Evolutionary conservation across 768 basidiomycete genomes (phyloP).

Genomic region (Clitopilus hobsonii): DNA sequence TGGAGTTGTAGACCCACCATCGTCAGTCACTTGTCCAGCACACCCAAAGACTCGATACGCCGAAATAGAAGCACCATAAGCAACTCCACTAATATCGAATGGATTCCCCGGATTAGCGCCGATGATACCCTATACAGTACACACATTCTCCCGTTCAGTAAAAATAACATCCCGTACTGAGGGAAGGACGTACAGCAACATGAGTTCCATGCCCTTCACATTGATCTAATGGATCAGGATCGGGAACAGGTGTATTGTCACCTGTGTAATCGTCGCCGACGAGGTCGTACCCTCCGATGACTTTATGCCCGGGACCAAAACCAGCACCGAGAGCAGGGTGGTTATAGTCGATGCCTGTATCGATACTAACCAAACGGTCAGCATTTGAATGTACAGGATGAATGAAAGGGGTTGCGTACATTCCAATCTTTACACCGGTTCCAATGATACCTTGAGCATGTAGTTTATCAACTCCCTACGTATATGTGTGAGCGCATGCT

Average conservation of each 20-base stretch:
- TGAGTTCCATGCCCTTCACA: constrained; percentile 52
- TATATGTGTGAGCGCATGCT: neutral
- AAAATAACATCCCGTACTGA: constrained; percentile 6
- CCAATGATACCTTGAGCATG: constrained; percentile 61
- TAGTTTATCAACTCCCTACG: constrained; percentile 57
- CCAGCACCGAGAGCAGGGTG: constrained; percentile 51
- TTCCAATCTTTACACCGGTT: constrained; percentile 62
- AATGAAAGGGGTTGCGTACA: constrained; percentile 30
- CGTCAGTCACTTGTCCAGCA: constrained; percentile 40
- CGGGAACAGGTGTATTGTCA: constrained; percentile 43
- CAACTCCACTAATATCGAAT: constrained; percentile 69
- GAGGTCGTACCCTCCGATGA: constrained; percentile 51
- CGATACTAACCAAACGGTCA: constrained; percentile 33
- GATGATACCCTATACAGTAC: constrained; percentile 43
- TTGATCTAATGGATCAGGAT: constrained; percentile 48
- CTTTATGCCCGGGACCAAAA: constrained; percentile 49
- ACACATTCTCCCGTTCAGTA: constrained; percentile 9
- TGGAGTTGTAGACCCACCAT: constrained; percentile 32
- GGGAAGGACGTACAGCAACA: constrained; percentile 35
- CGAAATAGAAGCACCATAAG: constrained; percentile 51
- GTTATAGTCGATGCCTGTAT: constrained; percentile 53
- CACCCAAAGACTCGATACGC: constrained; percentile 64
- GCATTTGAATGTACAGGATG: neutral
- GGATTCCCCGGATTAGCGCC: constrained; percentile 55
- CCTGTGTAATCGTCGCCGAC: constrained; percentile 53